Evolutionary conservation across 2,329 filamentous ascomycete species (phyloP).

Genomic region (Cordyceps cicadae): DNA sequence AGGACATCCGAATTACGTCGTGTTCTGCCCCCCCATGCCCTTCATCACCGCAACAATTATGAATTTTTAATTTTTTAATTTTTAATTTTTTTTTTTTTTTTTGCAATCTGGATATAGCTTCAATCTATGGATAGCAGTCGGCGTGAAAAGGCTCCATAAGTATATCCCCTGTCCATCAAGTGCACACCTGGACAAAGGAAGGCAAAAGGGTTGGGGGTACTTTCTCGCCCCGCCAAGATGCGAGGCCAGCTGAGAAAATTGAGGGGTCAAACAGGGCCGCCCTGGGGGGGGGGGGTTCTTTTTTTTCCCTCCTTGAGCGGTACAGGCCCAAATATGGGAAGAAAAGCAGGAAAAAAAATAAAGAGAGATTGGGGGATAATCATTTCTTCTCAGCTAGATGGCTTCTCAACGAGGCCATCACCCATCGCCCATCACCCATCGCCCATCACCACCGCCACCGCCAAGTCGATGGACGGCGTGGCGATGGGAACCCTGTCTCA

Average conservation of each 20-base stretch:
- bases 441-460: neutral
- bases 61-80: no score
- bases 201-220: neutral
- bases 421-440: no score
- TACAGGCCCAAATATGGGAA: neutral
- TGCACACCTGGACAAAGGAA: neutral
- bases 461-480: no score
- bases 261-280: neutral
- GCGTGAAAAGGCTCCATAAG: no score
- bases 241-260: neutral
- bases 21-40: neutral
- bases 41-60: neutral
- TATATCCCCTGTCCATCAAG: neutral
- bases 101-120: neutral
- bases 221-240: neutral
- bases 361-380: neutral
- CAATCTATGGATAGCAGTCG: no score
- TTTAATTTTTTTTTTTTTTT: no score
- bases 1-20: no score
- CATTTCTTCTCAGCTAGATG: neutral
- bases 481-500: no score
- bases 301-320: neutral
- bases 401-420: neutral
- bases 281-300: neutral
- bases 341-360: no score